These are phyloP conservation scores for Clavispora santaluciae DNA, from an alignment of 805 yeast species.

Conservation along the genomic window DNA sequence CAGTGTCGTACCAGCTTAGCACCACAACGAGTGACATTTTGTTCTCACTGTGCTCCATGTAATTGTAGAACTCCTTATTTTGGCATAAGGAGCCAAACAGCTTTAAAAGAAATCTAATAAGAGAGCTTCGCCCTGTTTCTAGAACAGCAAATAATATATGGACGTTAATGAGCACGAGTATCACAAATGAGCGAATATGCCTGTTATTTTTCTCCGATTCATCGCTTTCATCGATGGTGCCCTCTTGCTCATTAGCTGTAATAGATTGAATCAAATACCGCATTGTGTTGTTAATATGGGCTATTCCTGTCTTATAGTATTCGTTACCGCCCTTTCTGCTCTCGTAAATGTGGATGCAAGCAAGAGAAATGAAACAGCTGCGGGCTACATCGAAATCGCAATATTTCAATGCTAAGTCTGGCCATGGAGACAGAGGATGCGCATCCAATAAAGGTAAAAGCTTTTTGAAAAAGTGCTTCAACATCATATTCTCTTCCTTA, in stretches of 20 bases:
- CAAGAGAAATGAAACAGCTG: slow-evolving; percentile 52
- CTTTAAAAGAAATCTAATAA: slow-evolving; percentile 45
- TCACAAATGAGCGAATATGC: slow-evolving; percentile 31
- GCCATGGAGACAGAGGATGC: slow-evolving; percentile 60
- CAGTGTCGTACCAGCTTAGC: slow-evolving; percentile 58
- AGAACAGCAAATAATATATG: slow-evolving; percentile 50
- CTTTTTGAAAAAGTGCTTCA: slow-evolving; percentile 52
- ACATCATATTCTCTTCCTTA: slow-evolving; percentile 49
- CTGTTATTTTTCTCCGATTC: slow-evolving; percentile 3
- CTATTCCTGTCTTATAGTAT: slow-evolving; percentile 48
- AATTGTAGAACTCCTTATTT: slow-evolving; percentile 36
- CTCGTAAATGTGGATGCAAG: slow-evolving; percentile 56
- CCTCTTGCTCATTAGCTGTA: slow-evolving; percentile 2
- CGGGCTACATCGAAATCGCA: slow-evolving; percentile 56
- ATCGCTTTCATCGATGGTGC: slow-evolving; percentile 4
- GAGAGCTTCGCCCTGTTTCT: slow-evolving; percentile 51
- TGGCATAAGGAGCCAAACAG: slow-evolving; percentile 47
- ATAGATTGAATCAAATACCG: slow-evolving; percentile 46
- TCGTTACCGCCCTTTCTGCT: slow-evolving; percentile 46
- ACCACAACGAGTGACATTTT: slow-evolving; percentile 47
- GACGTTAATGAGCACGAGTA: slow-evolving; percentile 48
- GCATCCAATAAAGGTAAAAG: slow-evolving; percentile 52
- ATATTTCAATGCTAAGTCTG: slow-evolving; percentile 51
- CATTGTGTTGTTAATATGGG: slow-evolving; percentile 54
- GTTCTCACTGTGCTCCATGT: slow-evolving; percentile 41